Evolutionary conservation across 768 basidiomycete species (phyloP).

Genomic region (Paxillus involutus): DNA sequence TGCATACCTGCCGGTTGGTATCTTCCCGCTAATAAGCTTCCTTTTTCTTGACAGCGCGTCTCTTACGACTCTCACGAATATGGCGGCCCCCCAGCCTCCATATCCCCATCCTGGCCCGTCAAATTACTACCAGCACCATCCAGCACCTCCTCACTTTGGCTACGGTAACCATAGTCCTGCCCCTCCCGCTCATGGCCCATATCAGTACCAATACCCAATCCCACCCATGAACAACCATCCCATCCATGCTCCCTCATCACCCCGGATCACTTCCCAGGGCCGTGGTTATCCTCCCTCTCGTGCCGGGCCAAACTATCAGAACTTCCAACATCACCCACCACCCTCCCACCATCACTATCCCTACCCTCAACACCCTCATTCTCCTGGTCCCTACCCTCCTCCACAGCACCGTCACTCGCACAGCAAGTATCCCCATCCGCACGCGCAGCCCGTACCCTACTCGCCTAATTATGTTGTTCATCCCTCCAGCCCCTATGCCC

Average conservation of each 20-base stretch:
- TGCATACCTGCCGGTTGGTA: not conserved
- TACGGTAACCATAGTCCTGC: conserved; percentile 23
- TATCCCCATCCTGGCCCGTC: conserved; percentile 30
- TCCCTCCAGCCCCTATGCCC: conserved; percentile 32
- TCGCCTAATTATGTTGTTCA: conserved; percentile 23
- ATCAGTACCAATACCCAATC: conserved; percentile 40
- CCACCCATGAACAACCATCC: conserved; percentile 41
- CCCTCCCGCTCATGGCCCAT: conserved; percentile 30
- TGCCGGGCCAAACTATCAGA: conserved; percentile 38
- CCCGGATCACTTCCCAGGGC: conserved; percentile 33
- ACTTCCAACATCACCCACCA: conserved; percentile 31
- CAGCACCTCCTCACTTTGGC: conserved; percentile 30
- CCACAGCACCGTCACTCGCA: conserved; percentile 29
- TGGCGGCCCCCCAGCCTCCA: conserved; percentile 24
- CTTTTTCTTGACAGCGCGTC: conserved; percentile 8
- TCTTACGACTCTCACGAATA: conserved; percentile 6
- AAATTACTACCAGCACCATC: conserved; percentile 21
- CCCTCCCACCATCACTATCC: conserved; percentile 35
- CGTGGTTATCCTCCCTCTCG: conserved; percentile 38
- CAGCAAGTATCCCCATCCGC: conserved; percentile 31
- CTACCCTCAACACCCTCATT: conserved; percentile 31
- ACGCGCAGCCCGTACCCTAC: conserved; percentile 39
- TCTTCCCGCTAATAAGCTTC: not conserved
- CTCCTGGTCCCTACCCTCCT: conserved; percentile 23
- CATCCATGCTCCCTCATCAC: conserved; percentile 35